Conservation (phyloP, 192 early-diverging fungal species). For the Entrophospora sp. region DNA sequence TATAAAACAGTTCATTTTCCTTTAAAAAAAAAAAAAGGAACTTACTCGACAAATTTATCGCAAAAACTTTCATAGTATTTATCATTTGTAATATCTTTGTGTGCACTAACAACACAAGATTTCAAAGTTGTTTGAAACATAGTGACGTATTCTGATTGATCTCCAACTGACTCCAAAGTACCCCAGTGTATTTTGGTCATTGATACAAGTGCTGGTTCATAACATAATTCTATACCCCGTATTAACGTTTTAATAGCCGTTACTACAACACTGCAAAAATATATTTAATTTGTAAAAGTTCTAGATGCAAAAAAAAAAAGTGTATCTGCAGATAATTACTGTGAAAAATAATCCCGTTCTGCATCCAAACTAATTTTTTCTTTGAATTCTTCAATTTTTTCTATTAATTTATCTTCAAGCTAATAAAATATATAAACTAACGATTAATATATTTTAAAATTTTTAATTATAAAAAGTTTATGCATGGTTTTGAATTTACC, state of each 20-base stretch:
- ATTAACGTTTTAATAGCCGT: conserved; percentile 61
- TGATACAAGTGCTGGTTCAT: conserved; percentile 57
- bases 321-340: conserved; percentile 34
- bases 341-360: conserved; percentile 74
- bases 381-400: conserved; percentile 67
- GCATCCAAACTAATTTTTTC: conserved; percentile 60
- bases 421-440: conserved; percentile 30
- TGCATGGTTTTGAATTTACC: conserved; percentile 27
- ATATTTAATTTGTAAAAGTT: neutral
- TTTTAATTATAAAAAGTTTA: neutral
- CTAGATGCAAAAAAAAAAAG: neutral
- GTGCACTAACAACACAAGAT: conserved; percentile 45
- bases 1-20: too few relatives aligned
- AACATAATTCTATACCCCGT: conserved; percentile 50
- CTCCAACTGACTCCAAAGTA: conserved; percentile 77
- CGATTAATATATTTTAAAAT: neutral
- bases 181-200: conserved; percentile 80
- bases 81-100: conserved; percentile 53
- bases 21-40: conserved; percentile 6
- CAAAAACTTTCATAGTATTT: conserved; percentile 83
- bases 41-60: conserved; percentile 87
- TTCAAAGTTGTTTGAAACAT: conserved; percentile 52
- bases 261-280: conserved; percentile 43
- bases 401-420: conserved; percentile 86
- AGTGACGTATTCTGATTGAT: conserved; percentile 84